A percentile compares a stretch with the other conserved stretches of the same genome.
Conservation (phyloP, 2,329 filamentous ascomycete genomes). For the Diatrype stigma region DNA sequence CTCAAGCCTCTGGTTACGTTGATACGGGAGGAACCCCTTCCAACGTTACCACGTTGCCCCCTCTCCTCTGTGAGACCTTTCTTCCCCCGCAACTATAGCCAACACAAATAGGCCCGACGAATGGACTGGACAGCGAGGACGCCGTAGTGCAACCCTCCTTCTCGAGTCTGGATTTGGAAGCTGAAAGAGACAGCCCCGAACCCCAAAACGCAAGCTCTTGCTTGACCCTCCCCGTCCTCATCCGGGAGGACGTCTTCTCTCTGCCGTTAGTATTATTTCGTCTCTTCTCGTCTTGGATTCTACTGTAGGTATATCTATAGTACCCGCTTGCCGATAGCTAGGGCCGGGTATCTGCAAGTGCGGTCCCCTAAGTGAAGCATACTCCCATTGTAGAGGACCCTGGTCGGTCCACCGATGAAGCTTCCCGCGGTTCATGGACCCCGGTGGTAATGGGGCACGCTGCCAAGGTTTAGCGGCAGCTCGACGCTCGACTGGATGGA, state of each 20-base stretch:
- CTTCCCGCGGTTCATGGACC: constrained; percentile 18
- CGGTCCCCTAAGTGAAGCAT: neutral
- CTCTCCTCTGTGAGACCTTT: neutral
- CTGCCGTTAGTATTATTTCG: neutral
- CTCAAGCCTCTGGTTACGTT: neutral
- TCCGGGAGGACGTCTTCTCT: neutral
- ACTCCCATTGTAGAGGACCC: constrained; percentile 7
- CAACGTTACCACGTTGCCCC: too few species aligned
- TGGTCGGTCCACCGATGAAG: constrained; percentile 17
- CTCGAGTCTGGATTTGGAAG: neutral
- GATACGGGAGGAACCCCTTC: neutral
- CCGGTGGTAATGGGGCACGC: constrained; percentile 17
- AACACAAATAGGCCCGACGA: neutral
- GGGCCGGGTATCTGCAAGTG: neutral
- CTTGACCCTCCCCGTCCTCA: constrained; percentile 16
- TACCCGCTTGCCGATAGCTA: neutral
- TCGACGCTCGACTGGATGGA: too few species aligned
- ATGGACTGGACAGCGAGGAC: neutral
- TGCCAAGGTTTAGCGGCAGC: constrained; percentile 14
- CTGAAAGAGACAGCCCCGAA: constrained; percentile 10
- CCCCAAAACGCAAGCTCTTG: neutral
- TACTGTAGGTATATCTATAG: too few species aligned
- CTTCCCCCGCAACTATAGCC: neutral
- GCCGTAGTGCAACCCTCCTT: neutral
- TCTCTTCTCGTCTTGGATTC: too few species aligned